Base-by-base conservation (phyloP, 163 green algal genomes). In the Prototheca cutis region DNA sequence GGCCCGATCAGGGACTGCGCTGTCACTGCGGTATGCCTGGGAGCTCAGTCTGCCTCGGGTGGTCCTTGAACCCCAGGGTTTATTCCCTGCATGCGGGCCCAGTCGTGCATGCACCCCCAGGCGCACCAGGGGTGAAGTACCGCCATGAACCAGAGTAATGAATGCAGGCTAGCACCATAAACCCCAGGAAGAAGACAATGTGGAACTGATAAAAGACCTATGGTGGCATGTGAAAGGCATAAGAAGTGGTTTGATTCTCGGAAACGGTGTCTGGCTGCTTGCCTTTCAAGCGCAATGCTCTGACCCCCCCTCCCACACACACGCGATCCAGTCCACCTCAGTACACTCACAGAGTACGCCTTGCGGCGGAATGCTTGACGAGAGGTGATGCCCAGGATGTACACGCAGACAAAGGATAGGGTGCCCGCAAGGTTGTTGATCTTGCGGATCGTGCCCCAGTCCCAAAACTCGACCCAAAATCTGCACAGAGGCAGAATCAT, bases 131-230 rank as follows among this genome's bases (percentile, higher is more conserved):
- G 34, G 67, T 60, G 48, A 76, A 75, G 40, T 71, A 74, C 28
- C 29, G 48, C 63, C 63, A 79, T 10, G 51, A 53, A 51, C 59
- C 60, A 28, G 54, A 59, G 52, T 72, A 72, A 56, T 80, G 72
- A 21, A 75, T 66, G 66, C 55, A 71, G 52, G 53, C 40, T 29
- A 80, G 75, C 21, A 71, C 0, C 8, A 65, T 63, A 66, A 78
- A 80, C 55, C 59, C 60, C 34, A 80, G 5, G 40, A 80, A 78
- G 64, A 63, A 64, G 3, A 74, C 17, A 23, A 80, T 49, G 53
- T 80, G 72, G 42, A 17, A 72, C 0, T 56, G 36, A 47, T 78
- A 80, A 51, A 75, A 80, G 3, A 73, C 33, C 69, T 76, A 63
- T 13, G 36, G 36, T 21, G 13, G 36, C 36, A 45, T 45, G 8